Conservation (phyloP, 176 grass and related monocot species). For the Chloris gayana region DNA sequence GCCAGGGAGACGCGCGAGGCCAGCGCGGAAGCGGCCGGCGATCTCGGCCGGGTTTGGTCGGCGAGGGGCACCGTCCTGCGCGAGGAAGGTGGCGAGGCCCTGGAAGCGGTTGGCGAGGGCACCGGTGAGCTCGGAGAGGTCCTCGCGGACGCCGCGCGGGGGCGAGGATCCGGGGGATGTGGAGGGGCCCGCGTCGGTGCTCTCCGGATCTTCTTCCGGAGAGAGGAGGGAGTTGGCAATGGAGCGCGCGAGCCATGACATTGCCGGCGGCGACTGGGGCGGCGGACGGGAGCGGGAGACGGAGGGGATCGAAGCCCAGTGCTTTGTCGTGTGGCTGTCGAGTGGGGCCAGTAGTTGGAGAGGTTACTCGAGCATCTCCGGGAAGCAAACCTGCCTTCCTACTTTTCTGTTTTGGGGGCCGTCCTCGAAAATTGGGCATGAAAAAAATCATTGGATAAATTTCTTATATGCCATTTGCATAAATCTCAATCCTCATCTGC, state of each 20-base stretch:
- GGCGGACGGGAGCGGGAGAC: neutral
- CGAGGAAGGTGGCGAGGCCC: constrained; percentile 78
- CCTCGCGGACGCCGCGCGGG: constrained; percentile 75
- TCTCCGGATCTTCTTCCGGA: constrained; percentile 2
- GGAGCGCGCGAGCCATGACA: constrained; percentile 92
- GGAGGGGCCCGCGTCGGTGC: neutral
- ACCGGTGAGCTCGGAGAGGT: constrained; percentile 82
- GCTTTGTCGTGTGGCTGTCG: neutral
- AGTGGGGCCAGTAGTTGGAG: neutral
- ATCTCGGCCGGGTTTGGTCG: constrained; percentile 66
- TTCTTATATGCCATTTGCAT: too few relatives aligned
- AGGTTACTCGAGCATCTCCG: too few relatives aligned
- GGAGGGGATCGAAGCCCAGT: neutral
- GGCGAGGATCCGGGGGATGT: neutral
- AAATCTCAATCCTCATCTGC: too few relatives aligned
- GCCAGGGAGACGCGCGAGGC: constrained; percentile 74
- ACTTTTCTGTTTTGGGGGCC: too few relatives aligned
- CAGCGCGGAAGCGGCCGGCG: constrained; percentile 64
- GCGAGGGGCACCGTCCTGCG: neutral
- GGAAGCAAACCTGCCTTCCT: too few relatives aligned
- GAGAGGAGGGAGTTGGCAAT: constrained; percentile 63
- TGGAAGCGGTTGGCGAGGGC: constrained; percentile 71
- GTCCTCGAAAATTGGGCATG: too few relatives aligned
- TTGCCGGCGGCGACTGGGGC: constrained; percentile 37
- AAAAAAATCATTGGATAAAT: too few relatives aligned